Evolutionary conservation across 1,139 yeast genomes (phyloP).

Genomic region (Nakaseomyces delphensis): DNA sequence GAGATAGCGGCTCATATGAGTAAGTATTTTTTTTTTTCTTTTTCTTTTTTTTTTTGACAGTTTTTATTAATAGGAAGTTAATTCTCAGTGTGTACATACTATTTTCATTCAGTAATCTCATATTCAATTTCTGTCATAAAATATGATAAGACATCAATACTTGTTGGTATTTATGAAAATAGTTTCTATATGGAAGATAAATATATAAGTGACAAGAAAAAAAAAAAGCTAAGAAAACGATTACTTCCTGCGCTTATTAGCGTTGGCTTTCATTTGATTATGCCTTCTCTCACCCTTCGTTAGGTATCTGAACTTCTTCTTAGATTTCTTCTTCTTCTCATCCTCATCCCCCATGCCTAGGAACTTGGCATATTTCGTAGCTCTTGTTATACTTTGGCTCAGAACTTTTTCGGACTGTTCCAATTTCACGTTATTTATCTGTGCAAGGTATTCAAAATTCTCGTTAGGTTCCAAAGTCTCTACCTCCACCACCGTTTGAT

Average conservation of each 20-base stretch:
- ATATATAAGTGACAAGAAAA: background rate
- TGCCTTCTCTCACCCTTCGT: conserved; percentile 68
- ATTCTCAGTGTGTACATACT: too few species aligned
- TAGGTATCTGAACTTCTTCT: conserved; percentile 81
- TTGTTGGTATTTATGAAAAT: too few species aligned
- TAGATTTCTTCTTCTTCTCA: conserved; percentile 38
- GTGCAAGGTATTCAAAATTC: conserved; percentile 49
- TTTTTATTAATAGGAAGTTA: too few species aligned
- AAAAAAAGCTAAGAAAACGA: background rate
- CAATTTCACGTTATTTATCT: conserved; percentile 55
- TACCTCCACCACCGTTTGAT: conserved; percentile 41
- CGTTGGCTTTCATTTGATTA: conserved; percentile 49
- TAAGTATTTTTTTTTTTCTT: too few species aligned
- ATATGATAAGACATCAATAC: too few species aligned
- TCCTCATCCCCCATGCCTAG: conserved; percentile 39
- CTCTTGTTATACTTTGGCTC: conserved; percentile 56
- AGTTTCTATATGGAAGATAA: too few species aligned
- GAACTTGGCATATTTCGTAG: conserved; percentile 63
- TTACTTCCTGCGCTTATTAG: conserved; percentile 28
- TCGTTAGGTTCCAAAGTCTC: conserved; percentile 52
- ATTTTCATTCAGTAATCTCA: too few species aligned
- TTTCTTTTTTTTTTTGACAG: too few species aligned
- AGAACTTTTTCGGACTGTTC: conserved; percentile 51
- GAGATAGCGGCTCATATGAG: too few species aligned
- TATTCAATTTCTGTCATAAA: too few species aligned